Conservation (phyloP, 305 asterid genomes). For the Vinca major region DNA sequence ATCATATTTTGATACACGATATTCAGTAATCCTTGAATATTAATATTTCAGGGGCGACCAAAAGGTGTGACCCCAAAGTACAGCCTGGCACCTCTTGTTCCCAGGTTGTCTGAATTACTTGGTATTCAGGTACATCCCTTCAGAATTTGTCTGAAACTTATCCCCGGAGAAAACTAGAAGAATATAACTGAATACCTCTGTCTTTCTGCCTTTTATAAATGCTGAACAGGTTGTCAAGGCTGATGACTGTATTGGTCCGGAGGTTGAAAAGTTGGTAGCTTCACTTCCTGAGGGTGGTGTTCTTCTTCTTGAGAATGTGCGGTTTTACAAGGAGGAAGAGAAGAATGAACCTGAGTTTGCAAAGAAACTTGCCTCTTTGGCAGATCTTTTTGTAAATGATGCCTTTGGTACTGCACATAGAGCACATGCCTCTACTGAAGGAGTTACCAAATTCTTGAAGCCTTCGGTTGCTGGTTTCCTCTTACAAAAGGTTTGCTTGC, state of each 20-base stretch:
- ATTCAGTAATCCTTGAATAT: constrained; percentile 2
- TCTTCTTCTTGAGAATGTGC: constrained; percentile 68
- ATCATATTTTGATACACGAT: constrained; percentile 2
- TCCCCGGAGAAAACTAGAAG: background rate
- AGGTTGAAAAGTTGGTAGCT: constrained; percentile 68
- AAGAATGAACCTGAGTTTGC: constrained; percentile 83
- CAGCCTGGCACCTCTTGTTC: constrained; percentile 74
- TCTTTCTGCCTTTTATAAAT: constrained; percentile 9
- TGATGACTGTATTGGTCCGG: constrained; percentile 71
- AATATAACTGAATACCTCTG: background rate
- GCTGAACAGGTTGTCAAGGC: constrained; percentile 60
- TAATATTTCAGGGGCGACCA: constrained; percentile 57
- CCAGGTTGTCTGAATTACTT: constrained; percentile 68
- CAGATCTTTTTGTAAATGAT: constrained; percentile 69
- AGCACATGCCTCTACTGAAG: constrained; percentile 86
- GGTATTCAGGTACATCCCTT: constrained; percentile 48
- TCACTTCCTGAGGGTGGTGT: constrained; percentile 60
- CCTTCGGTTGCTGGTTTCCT: constrained; percentile 89
- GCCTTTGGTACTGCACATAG: constrained; percentile 91
- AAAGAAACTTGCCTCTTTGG: constrained; percentile 75
- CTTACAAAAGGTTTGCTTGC: constrained; percentile 54
- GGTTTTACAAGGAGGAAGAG: constrained; percentile 84
- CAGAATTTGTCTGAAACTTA: background rate
- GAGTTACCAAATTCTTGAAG: constrained; percentile 70
- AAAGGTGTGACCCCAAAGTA: constrained; percentile 74